Evolutionary conservation across 2,329 filamentous ascomycete species (phyloP).

Genomic region (Fusarium sp.): DNA sequence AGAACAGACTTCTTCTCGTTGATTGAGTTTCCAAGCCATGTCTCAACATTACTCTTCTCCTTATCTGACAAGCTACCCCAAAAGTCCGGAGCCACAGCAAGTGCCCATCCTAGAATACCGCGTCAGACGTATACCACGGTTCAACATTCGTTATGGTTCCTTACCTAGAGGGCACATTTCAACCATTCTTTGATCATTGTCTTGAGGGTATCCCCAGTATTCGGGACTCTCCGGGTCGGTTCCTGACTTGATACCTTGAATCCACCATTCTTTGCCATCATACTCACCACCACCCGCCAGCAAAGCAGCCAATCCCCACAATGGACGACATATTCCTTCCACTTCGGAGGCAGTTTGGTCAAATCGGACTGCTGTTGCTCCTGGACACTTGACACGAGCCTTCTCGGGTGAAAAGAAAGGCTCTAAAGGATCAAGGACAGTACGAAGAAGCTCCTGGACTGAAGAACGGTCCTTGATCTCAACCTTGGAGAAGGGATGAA

Average conservation of each 20-base stretch:
- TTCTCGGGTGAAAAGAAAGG: constrained; percentile 76
- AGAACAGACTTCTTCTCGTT: constrained; percentile 75
- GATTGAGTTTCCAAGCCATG: constrained; percentile 78
- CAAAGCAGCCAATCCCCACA: constrained; percentile 79
- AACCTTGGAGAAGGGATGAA: constrained; percentile 67
- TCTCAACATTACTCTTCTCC: constrained; percentile 74
- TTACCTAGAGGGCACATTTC: constrained; percentile 81
- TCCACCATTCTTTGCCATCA: constrained; percentile 69
- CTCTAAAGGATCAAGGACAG: constrained; percentile 76
- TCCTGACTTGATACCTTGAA: constrained; percentile 75
- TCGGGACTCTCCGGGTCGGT: constrained; percentile 76
- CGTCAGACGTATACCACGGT: neutral
- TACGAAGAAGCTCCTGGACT: constrained; percentile 69
- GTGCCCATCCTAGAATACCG: constrained; percentile 65
- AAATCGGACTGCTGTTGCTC: constrained; percentile 79
- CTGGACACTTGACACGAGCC: constrained; percentile 73
- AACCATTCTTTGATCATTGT: constrained; percentile 85
- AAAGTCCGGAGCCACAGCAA: constrained; percentile 74
- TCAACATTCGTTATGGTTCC: neutral
- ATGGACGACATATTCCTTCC: constrained; percentile 78
- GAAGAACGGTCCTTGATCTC: constrained; percentile 62
- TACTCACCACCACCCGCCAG: constrained; percentile 76
- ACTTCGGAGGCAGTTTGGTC: constrained; percentile 82
- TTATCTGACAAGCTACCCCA: constrained; percentile 73
- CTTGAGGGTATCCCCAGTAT: constrained; percentile 81